Evolutionary conservation across 768 basidiomycete species (phyloP).

Genomic region (Boletales sp.): DNA sequence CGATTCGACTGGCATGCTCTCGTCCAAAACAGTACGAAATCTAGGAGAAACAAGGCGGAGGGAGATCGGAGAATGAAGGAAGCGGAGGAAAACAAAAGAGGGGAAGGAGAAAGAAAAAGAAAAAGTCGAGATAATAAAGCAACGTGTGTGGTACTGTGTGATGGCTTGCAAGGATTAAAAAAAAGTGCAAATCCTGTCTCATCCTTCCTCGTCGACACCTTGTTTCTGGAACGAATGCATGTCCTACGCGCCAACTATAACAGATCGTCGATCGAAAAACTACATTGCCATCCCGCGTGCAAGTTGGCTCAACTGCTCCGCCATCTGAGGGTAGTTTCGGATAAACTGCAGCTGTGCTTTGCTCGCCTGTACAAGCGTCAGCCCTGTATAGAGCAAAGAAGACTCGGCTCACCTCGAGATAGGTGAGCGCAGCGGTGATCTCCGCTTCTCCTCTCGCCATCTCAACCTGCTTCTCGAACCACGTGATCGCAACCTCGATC

Average conservation of each 20-base stretch:
- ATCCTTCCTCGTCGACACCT: constrained; percentile 1
- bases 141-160: not conserved
- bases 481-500: constrained; percentile 78
- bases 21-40: not conserved
- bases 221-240: constrained; percentile 4
- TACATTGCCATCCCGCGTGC: constrained; percentile 37
- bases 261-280: constrained; percentile 1
- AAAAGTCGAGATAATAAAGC: constrained; percentile 2
- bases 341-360: constrained; percentile 80
- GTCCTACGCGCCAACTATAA: constrained; percentile 12
- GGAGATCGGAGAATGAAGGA: not conserved
- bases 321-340: constrained; percentile 79
- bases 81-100: not conserved
- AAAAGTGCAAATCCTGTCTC: constrained; percentile 2
- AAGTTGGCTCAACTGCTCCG: constrained; percentile 56
- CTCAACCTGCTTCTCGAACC: constrained; percentile 82
- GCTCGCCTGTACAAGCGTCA: constrained; percentile 57
- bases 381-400: not conserved
- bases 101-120: not conserved
- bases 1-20: constrained; percentile 1
- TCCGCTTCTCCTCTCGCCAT: constrained; percentile 90
- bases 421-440: constrained; percentile 72
- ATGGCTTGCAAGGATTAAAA: constrained; percentile 2
- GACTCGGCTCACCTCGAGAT: constrained; percentile 59
- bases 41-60: too few relatives aligned